Evolutionary conservation across 2,329 filamentous ascomycete genomes (phyloP).

Genomic region (Elsinoe australis): DNA sequence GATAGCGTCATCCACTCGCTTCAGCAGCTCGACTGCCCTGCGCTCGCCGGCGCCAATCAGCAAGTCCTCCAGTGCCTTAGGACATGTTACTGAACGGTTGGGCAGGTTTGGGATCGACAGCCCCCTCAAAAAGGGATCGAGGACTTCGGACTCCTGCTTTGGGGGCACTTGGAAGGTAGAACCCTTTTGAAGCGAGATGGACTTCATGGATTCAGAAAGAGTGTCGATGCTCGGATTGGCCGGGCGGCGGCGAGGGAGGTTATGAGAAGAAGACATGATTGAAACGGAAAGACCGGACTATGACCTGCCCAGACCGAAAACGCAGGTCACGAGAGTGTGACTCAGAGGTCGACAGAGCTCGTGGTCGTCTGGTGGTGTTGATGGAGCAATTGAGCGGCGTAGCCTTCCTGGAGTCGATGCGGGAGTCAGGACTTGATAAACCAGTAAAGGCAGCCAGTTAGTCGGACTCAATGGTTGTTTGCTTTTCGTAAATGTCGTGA

Average conservation of each 20-base stretch:
- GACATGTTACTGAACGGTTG: slow-evolving; percentile 42
- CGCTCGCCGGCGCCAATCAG: slow-evolving; percentile 40
- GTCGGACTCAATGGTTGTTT: not conserved
- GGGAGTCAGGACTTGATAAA: not conserved
- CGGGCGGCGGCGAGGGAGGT: slow-evolving; percentile 41
- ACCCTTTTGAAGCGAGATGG: slow-evolving; percentile 42
- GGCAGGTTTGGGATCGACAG: slow-evolving; percentile 36
- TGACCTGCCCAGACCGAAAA: slow-evolving; percentile 1
- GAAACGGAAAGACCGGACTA: slow-evolving; percentile 39
- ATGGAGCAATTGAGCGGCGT: slow-evolving; percentile 1
- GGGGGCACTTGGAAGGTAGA: slow-evolving; percentile 43
- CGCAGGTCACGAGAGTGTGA: slow-evolving; percentile 4
- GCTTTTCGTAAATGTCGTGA: not conserved
- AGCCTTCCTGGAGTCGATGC: not conserved
- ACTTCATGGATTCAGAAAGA: slow-evolving; percentile 33
- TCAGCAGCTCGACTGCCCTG: slow-evolving; percentile 38
- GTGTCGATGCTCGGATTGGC: slow-evolving; percentile 28
- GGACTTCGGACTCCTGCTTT: slow-evolving; percentile 34
- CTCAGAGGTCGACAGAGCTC: not conserved
- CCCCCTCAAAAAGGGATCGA: slow-evolving; percentile 29
- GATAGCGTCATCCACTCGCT: slow-evolving; percentile 40
- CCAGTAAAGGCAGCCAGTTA: not conserved
- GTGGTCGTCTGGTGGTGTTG: not conserved
- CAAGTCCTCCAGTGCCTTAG: slow-evolving; percentile 42
- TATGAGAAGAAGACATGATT: slow-evolving; percentile 35